Evolutionary conservation across 1,139 yeast genomes (phyloP), one percentile per base, ranked within the genome.

Genomic region (Magnusiomyces paraingens): DNA sequence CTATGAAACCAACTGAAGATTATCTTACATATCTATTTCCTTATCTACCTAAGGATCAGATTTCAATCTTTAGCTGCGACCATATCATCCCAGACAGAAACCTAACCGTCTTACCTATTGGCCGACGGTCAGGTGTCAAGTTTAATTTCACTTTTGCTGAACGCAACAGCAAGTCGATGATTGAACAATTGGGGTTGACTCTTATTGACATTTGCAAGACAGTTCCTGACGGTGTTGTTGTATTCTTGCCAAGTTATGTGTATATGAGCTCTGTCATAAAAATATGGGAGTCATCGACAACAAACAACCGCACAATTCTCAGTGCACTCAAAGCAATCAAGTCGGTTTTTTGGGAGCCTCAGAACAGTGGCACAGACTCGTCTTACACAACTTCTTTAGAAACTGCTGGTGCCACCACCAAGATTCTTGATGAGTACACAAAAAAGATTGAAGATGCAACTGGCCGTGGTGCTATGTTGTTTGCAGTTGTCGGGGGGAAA

Each of bases 401-500:
- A 11, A 26, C 45, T 1, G 70, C 72, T 3, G 78, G 78, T 1
- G 81, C 1, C 17, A 38, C 50, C 6, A 15, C 41, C 15, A 65
- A 69, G 35, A 71, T 80, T 0, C 69, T 91, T 17, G 58, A 66
- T 0, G 77, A 76, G 1, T 93, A 85, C 62, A 69, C 83, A 0
- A 62, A 69, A 8, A 61, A 62, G 1, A 61, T 67, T 39, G 41
- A 53, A 3, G 44, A 38, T 2, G 55, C 42, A 22, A 51, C 41
- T 32, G 49, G 32, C 0, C 54, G 64, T 4, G 94, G 95, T 0
- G 93, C 95, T 0, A 63, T 86, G 1, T 69, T 93, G 4, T 74
- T 91, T 35, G 83, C 96, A 0, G 96, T 93, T 0, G 96, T 93
- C 15, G 97, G 97, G 1, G 99, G 98, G 0, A 86, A 86, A 64